Base-by-base conservation (phyloP, 2,329 filamentous ascomycete genomes). In the Phaeosphaeria sp. region DNA sequence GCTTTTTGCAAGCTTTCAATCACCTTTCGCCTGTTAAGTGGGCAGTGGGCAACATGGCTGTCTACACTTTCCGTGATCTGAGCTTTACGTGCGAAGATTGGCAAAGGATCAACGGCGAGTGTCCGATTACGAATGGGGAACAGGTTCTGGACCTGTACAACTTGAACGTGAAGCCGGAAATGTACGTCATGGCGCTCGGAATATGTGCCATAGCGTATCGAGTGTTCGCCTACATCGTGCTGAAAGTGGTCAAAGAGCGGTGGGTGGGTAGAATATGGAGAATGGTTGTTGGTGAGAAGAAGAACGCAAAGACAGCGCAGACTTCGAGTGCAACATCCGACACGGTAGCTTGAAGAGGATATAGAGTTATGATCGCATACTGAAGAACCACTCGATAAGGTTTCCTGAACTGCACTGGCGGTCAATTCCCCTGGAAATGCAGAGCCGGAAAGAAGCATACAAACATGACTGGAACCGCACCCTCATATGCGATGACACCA, bases 1-100 rank as follows among this genome's bases (percentile, higher is more conserved):
- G 73, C 2, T 84, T 92, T 17, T 84, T 92, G 47, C 80, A 87
- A 61, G 87, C 83, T 0, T 83, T 91, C 71, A 93, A 93, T 72
- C 88, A 91, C 72, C 82, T 93, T 47, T 87, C 84, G 1, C 90
- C 90, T 0, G 83, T 91, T 52, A 88, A 90, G 52, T 93, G 92
- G 69, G 83, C 85, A 0, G 82, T 89, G 3, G 85, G 86, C 0
- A 89, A 89, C 33, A 77, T 93, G 41, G 87, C 87, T 0, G 85
- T 87, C 0, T 92, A 88, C 62, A 87, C 87, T 0, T 75, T 93
- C 33, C 77, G 82, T 6, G 83, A 81, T 0, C 82, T 91, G 6
- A 55, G 70, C 0, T 92, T 93, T 65, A 85, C 85, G 1, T 93
- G 90, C 71, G 83, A 81, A 1, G 81, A 84, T 1, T 77, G 74